Percentiles rank a stretch among this genome's conserved stretches.
Evolutionary conservation across 179 eudicot species (phyloP).

Genomic region (Vitellaria paradoxa): DNA sequence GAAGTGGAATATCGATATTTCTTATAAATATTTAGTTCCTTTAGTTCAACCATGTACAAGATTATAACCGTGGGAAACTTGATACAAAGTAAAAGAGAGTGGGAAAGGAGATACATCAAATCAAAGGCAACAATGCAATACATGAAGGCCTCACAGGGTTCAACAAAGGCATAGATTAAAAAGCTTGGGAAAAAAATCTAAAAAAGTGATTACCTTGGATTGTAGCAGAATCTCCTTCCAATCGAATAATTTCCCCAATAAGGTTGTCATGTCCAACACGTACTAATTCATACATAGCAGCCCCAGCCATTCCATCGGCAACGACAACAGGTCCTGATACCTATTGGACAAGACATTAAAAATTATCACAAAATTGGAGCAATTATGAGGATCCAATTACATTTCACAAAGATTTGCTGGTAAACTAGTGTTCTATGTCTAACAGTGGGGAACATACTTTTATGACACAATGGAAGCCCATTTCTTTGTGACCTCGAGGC

Average conservation of each 20-base stretch:
- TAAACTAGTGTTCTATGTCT: too few species aligned
- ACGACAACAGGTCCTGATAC: slow-evolving; percentile 97
- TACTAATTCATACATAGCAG: slow-evolving; percentile 98
- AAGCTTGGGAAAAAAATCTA: background rate
- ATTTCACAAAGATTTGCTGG: too few species aligned
- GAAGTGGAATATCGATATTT: slow-evolving; percentile 12
- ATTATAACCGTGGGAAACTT: background rate
- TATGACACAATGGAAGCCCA: too few species aligned
- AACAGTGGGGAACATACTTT: too few species aligned
- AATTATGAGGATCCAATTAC: background rate
- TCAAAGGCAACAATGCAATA: too few species aligned
- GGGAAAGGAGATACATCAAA: too few species aligned
- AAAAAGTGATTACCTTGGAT: slow-evolving; percentile 62
- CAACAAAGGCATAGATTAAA: background rate
- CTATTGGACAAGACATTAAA: slow-evolving; percentile 20
- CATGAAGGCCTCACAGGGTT: background rate
- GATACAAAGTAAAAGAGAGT: background rate
- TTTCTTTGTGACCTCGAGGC: too few species aligned
- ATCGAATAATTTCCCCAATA: slow-evolving; percentile 90
- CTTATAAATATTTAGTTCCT: background rate
- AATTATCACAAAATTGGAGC: background rate
- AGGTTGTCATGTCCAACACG: slow-evolving; percentile 97
- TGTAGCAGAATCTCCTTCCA: slow-evolving; percentile 98
- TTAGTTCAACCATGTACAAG: too few species aligned
- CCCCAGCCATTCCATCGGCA: slow-evolving; percentile 99